A percentile compares a stretch with the other conserved stretches of the same genome.
Conservation (phyloP, 2,329 filamentous ascomycete species). For the Epichloe elymi region DNA sequence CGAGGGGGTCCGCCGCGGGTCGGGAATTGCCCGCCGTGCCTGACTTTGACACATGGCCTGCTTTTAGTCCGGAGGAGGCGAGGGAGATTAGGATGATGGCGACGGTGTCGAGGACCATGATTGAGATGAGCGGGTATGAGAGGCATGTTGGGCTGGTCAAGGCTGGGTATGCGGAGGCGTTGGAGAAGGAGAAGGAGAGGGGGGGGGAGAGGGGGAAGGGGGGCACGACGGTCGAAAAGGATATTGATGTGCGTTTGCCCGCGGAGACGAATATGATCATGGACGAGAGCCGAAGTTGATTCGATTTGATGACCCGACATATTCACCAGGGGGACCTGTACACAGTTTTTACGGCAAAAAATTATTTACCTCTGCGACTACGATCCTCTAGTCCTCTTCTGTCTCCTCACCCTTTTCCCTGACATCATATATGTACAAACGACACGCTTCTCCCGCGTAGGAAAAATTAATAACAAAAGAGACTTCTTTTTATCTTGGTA, state of each 20-base stretch:
- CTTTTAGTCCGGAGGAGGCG: conserved; percentile 10
- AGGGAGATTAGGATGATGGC: conserved; percentile 11
- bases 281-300: background rate
- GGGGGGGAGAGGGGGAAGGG: conserved; percentile 6
- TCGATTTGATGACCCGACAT: background rate
- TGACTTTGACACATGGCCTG: background rate
- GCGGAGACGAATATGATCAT: background rate
- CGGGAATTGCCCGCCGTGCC: background rate
- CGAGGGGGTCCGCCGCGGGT: background rate
- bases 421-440: conserved; percentile 28
- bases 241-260: too few species aligned
- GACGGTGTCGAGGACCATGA: conserved; percentile 9
- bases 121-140: conserved; percentile 14
- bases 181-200: conserved; percentile 11
- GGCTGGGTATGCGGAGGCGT: conserved; percentile 10
- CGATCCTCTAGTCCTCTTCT: background rate
- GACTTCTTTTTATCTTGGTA: conserved; percentile 23
- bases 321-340: background rate
- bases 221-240: background rate
- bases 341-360: background rate
- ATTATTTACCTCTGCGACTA: conserved; percentile 12
- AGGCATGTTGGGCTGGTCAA: conserved; percentile 8
- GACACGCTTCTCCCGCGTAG: conserved; percentile 10
- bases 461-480: conserved; percentile 17
- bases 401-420: conserved; percentile 1